These are phyloP conservation scores for Mentha longifolia DNA, from an alignment of 257 asterid genomes.

Conservation along the genomic window DNA sequence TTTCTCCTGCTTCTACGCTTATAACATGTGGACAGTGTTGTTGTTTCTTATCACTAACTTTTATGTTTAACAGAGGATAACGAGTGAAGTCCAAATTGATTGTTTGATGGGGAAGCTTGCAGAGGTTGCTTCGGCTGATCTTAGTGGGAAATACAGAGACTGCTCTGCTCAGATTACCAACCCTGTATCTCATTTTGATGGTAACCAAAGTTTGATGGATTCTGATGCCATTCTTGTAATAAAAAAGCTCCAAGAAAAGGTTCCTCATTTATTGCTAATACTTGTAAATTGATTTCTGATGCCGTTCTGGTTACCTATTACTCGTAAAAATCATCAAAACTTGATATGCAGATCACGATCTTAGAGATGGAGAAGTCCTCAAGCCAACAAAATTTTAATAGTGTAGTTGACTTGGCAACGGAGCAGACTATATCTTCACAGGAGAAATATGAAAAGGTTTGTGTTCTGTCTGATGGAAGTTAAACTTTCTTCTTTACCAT, in stretches of 20 bases:
- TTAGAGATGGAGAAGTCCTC: constrained; percentile 88
- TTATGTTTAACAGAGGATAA: constrained; percentile 57
- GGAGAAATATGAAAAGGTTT: constrained; percentile 77
- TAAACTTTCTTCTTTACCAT: constrained; percentile 18
- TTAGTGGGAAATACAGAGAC: constrained; percentile 44
- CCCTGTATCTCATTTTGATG: constrained; percentile 41
- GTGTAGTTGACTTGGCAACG: constrained; percentile 61
- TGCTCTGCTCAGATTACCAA: constrained; percentile 35
- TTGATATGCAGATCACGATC: constrained; percentile 56
- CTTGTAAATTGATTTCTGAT: constrained; percentile 21
- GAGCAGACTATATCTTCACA: constrained; percentile 64
- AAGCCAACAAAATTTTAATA: constrained; percentile 71
- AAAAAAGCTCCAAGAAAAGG: constrained; percentile 94
- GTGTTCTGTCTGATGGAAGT: constrained; percentile 28
- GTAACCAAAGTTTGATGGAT: constrained; percentile 47
- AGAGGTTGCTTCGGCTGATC: constrained; percentile 44
- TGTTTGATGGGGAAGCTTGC: constrained; percentile 67
- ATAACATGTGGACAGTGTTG: constrained; percentile 22
- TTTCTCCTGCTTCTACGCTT: constrained; percentile 39
- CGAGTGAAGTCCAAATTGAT: constrained; percentile 64
- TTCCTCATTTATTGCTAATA: constrained; percentile 34
- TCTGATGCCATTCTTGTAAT: constrained; percentile 70
- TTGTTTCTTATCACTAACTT: constrained; percentile 22
- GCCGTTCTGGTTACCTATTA: constrained; percentile 24
- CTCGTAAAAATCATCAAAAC: constrained; percentile 16